A percentile compares a stretch with the other conserved stretches of the same genome.
These are phyloP conservation scores for Fomitopsis pinicola DNA, from an alignment of 1,284 basidiomycete species.

Conservation along the genomic window DNA sequence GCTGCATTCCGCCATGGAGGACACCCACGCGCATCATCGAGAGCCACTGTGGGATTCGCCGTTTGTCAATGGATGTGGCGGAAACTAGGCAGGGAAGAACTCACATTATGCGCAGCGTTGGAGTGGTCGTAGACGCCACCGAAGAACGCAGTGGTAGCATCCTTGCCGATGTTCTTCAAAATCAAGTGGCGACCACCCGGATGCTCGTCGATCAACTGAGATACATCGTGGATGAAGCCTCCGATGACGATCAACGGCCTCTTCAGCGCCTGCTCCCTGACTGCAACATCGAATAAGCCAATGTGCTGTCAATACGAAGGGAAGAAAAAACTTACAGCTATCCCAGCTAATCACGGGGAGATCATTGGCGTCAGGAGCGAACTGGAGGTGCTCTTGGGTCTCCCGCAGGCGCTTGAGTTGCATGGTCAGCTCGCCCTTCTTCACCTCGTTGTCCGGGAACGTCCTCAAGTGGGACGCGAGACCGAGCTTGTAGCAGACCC, in stretches of 20 bases:
- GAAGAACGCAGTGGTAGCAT: slow-evolving; percentile 91
- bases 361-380: slow-evolving; percentile 77
- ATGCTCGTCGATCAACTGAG: slow-evolving; percentile 86
- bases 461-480: slow-evolving; percentile 85
- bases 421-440: slow-evolving; percentile 92
- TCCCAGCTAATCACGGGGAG: slow-evolving; percentile 86
- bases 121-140: slow-evolving; percentile 94
- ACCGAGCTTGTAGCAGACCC: slow-evolving; percentile 57
- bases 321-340: slow-evolving; percentile 51
- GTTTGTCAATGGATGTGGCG: slow-evolving; percentile 14
- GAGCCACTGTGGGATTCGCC: slow-evolving; percentile 42
- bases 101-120: slow-evolving; percentile 84
- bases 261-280: slow-evolving; percentile 72
- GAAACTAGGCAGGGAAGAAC: slow-evolving; percentile 17
- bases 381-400: slow-evolving; percentile 66
- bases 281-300: slow-evolving; percentile 29
- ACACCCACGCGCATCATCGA: slow-evolving; percentile 91
- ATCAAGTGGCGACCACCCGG: slow-evolving; percentile 77
- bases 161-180: slow-evolving; percentile 67
- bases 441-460: slow-evolving; percentile 93
- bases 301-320: slow-evolving; percentile 5
- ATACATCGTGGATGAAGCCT: slow-evolving; percentile 90
- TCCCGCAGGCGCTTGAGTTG: slow-evolving; percentile 78
- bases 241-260: slow-evolving; percentile 80
- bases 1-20: slow-evolving; percentile 70